Percentiles rank a stretch among this genome's conserved stretches.
Conservation (phyloP, 129 eudicot species). For the Centrapalus pauciflorus region DNA sequence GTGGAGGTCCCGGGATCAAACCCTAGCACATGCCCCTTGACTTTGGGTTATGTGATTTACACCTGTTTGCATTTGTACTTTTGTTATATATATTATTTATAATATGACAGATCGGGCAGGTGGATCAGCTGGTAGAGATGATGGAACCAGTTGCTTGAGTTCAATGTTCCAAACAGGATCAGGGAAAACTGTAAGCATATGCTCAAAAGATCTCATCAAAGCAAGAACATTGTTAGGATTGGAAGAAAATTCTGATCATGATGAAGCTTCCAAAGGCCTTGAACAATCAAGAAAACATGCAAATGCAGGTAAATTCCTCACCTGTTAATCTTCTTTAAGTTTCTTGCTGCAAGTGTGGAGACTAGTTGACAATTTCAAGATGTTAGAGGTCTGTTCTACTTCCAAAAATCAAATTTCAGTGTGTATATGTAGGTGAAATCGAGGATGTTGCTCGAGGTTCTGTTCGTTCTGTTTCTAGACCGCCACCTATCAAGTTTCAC, state of each 20-base stretch:
- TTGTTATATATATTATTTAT: neutral
- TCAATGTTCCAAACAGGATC: constrained; percentile 71
- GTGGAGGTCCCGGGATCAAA: no score
- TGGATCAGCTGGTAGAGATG: constrained; percentile 22
- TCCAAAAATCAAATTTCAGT: constrained; percentile 25
- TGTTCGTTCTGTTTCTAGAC: constrained; percentile 29
- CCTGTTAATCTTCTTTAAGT: constrained; percentile 19
- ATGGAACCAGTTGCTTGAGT: constrained; percentile 32
- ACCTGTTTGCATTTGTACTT: constrained; percentile 4
- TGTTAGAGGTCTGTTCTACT: constrained; percentile 14
- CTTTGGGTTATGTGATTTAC: no score
- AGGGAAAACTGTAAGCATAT: constrained; percentile 71
- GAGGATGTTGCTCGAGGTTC: constrained; percentile 27
- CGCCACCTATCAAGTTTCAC: constrained; percentile 73
- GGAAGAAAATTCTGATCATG: constrained; percentile 32
- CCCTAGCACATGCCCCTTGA: no score
- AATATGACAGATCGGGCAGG: constrained; percentile 32
- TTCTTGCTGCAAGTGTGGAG: constrained; percentile 10
- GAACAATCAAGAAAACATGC: constrained; percentile 26
- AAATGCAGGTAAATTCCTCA: constrained; percentile 12
- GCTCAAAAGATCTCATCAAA: constrained; percentile 58
- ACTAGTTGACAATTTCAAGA: constrained; percentile 21
- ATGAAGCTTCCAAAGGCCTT: constrained; percentile 31
- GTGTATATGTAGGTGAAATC: constrained; percentile 28
- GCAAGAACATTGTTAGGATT: constrained; percentile 73